phyloP scores from a whole-genome alignment of 1,284 basidiomycete species.

The Fomitopsis palustris region DNA sequence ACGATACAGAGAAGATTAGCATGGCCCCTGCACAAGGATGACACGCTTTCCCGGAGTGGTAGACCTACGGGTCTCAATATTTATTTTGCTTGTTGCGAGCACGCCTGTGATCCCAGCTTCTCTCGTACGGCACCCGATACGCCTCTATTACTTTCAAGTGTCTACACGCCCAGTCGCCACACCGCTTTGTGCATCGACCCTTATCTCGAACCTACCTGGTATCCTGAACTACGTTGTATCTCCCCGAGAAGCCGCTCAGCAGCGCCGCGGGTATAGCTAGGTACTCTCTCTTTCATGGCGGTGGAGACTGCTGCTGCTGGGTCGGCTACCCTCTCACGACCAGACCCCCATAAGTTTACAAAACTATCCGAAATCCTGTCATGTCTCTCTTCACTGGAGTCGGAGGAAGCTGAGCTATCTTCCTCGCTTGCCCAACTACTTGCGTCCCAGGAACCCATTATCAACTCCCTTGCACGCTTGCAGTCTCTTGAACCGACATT shows the following conservation, averaged over 20 bases:
- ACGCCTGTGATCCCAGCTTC: neutral
- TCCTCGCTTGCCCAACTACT: conserved; percentile 74
- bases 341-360: conserved; percentile 35
- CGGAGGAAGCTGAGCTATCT: conserved; percentile 76
- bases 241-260: too few relatives aligned
- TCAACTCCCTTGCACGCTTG: conserved; percentile 61
- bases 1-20: conserved; percentile 25
- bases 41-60: conserved; percentile 24
- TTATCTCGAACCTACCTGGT: too few relatives aligned
- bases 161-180: too few relatives aligned
- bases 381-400: conserved; percentile 70
- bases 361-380: conserved; percentile 67
- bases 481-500: conserved; percentile 63
- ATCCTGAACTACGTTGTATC: neutral
- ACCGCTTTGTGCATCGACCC: too few relatives aligned
- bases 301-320: neutral
- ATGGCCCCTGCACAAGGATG: conserved; percentile 24
- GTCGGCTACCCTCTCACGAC: neutral
- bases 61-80: conserved; percentile 23
- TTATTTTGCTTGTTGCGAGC: conserved; percentile 11
- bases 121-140: neutral
- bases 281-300: neutral
- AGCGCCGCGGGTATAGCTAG: neutral
- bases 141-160: too few relatives aligned
- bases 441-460: conserved; percentile 64